Evolutionary conservation across 2,329 filamentous ascomycete genomes (phyloP).

Genomic region (Aspergillus sp.): DNA sequence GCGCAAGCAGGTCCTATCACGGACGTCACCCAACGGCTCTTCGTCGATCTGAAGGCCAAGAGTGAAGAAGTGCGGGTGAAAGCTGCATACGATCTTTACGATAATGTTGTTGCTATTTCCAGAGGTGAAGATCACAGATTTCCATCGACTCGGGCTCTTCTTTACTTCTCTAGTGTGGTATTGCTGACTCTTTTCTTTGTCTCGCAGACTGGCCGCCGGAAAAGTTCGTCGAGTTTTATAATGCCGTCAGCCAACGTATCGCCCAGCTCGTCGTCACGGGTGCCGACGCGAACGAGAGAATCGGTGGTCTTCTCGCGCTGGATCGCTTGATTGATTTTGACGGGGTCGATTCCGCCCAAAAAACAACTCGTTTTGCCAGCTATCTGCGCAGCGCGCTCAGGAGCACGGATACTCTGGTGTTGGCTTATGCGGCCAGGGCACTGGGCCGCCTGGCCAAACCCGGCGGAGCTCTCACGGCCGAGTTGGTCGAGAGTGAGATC

Average conservation of each 20-base stretch:
- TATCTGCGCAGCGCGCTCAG: slow-evolving; percentile 81
- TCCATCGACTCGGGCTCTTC: not conserved
- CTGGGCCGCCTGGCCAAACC: slow-evolving; percentile 85
- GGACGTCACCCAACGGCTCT: slow-evolving; percentile 48
- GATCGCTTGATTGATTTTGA: slow-evolving; percentile 94
- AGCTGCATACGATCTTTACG: slow-evolving; percentile 42
- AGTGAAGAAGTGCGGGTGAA: slow-evolving; percentile 42
- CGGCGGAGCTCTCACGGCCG: slow-evolving; percentile 86
- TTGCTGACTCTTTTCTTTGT: not conserved
- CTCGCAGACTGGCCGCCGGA: slow-evolving; percentile 65
- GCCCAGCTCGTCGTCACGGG: slow-evolving; percentile 72
- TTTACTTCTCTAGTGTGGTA: not conserved
- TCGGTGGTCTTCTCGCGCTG: slow-evolving; percentile 85
- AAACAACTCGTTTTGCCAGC: slow-evolving; percentile 88
- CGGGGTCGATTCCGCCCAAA: slow-evolving; percentile 83
- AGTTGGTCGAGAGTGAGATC: slow-evolving; percentile 92
- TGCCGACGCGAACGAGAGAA: slow-evolving; percentile 75
- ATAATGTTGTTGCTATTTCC: slow-evolving; percentile 39
- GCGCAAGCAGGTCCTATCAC: slow-evolving; percentile 39
- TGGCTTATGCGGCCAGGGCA: slow-evolving; percentile 82
- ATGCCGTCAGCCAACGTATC: slow-evolving; percentile 57
- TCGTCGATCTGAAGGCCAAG: slow-evolving; percentile 51
- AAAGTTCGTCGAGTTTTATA: slow-evolving; percentile 65
- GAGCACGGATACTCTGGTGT: slow-evolving; percentile 82
- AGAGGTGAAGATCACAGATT: slow-evolving; percentile 29